phyloP scores from a whole-genome alignment of 768 basidiomycete genomes.

The Pleurotus pulmonarius region DNA sequence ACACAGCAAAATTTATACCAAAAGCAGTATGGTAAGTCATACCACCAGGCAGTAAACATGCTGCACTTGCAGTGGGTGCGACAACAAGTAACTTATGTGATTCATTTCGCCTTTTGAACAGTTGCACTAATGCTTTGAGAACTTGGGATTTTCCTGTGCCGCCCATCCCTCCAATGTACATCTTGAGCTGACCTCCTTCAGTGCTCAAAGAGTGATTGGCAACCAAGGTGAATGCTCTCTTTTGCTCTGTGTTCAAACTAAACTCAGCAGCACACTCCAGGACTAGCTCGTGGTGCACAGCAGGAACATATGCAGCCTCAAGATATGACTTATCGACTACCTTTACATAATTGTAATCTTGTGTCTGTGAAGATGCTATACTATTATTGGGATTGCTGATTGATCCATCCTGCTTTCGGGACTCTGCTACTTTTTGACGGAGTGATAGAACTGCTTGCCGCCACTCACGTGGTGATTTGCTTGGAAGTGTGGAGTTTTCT shows the following conservation, averaged over 20 bases:
- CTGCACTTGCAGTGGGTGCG: conserved; percentile 20
- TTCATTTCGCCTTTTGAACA: conserved; percentile 12
- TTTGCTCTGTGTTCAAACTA: not conserved
- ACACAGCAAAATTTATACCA: conserved; percentile 7
- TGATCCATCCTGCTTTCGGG: not conserved
- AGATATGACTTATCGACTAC: conserved; percentile 3
- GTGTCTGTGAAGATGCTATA: too few species aligned
- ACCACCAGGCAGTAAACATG: conserved; percentile 11
- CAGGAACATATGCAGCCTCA: not conserved
- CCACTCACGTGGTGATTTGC: not conserved
- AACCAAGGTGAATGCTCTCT: conserved; percentile 11
- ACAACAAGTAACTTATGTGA: conserved; percentile 10
- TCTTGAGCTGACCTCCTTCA: conserved; percentile 12
- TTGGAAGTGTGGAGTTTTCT: too few species aligned
- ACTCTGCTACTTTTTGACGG: not conserved
- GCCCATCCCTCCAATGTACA: conserved; percentile 25
- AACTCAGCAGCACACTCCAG: not conserved
- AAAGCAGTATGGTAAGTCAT: conserved; percentile 9
- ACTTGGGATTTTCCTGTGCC: conserved; percentile 9
- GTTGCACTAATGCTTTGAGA: conserved; percentile 11
- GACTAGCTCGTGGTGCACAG: not conserved
- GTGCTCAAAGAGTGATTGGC: conserved; percentile 15
- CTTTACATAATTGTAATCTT: not conserved
- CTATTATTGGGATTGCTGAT: not conserved
- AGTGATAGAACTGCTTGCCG: not conserved